phyloP scores from a whole-genome alignment of 108 stramenopile species.

The Conticribra weissflogii region DNA sequence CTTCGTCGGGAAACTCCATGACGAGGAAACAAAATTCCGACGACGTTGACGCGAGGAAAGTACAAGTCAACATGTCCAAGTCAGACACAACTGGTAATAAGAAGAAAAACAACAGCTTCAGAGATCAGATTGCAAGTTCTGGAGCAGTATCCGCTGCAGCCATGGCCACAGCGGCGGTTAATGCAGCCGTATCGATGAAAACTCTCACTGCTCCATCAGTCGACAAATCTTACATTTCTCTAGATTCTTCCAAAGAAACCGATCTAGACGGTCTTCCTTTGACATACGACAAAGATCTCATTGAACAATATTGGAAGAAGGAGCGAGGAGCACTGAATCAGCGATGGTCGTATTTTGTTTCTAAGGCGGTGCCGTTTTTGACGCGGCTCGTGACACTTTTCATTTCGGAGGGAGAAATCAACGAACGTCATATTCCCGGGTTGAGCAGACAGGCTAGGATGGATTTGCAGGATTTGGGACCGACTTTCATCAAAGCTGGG shows the following conservation, averaged over 20 bases:
- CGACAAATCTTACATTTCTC: conserved; percentile 74
- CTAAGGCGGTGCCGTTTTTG: conserved; percentile 89
- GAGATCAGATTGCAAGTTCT: conserved; percentile 64
- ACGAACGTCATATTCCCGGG: conserved; percentile 80
- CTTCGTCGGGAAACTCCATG: conserved; percentile 20
- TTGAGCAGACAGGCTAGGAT: conserved; percentile 83
- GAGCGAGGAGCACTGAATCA: conserved; percentile 87
- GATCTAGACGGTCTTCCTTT: conserved; percentile 88
- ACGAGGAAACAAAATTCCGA: neutral
- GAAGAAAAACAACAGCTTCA: conserved; percentile 35
- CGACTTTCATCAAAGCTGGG: conserved; percentile 83
- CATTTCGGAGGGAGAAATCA: conserved; percentile 83
- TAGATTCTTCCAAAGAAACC: conserved; percentile 52
- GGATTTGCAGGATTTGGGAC: conserved; percentile 93
- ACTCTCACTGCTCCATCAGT: conserved; percentile 76
- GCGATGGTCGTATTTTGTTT: conserved; percentile 91
- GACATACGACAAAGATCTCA: conserved; percentile 89
- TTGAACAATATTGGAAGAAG: conserved; percentile 90
- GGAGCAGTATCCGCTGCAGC: conserved; percentile 83
- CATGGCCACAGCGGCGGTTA: conserved; percentile 90
- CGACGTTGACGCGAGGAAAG: neutral
- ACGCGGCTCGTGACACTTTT: conserved; percentile 77
- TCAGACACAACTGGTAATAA: no score
- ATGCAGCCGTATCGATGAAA: conserved; percentile 90
- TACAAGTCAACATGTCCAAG: no score